Base-by-base conservation (phyloP, 306 rosid species). In the Dryas alaskensis region DNA sequence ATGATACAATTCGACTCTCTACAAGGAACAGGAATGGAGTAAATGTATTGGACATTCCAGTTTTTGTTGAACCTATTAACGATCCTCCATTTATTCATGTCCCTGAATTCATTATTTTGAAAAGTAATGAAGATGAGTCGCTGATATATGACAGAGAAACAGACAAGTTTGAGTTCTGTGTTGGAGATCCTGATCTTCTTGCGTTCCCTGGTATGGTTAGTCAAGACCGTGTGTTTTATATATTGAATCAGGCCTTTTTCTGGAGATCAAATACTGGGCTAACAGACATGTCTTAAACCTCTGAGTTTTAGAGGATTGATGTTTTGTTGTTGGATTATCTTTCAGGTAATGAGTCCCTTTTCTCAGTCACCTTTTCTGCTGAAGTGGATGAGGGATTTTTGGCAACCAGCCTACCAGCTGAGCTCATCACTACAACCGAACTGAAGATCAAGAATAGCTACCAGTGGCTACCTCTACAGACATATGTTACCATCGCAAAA, bases 131-230 rank as follows among this genome's bases (percentile, higher is more conserved):
- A 76, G 85, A 88, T 4, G 85, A 82, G 77, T 71, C 86, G 43
- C 84, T 81, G 71, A 84, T 92, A 76, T 92, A 82, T 86, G 88
- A 92, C 86, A 76, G 67, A 67, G 75, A 88, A 39, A 78, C 54
- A 39, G 94, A 92, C 81, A 82, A 89, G 72, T 90, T 88, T 77
- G 84, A 88, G 58, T 88, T 92, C 77, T 79, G 43, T 78, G 67
- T 92, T 59, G 96, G 96, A 52, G 98, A 92, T 78, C 92, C 96
- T 0, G 98, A 92, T 84, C 87, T 90, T 81, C 77, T 59, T 37
- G 77, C 77, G 46, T 92, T 90, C 72, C 90, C 87, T 46, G 93
- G 93, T 92, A 89, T 72, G 81, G 17, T 55, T 75, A 4, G n/a
- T 17, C 4, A 25, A 11, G 57, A 67, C 22, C 12, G 10, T 47